Base-by-base conservation (phyloP, 768 basidiomycete genomes). In the Termitomyces sp. region DNA sequence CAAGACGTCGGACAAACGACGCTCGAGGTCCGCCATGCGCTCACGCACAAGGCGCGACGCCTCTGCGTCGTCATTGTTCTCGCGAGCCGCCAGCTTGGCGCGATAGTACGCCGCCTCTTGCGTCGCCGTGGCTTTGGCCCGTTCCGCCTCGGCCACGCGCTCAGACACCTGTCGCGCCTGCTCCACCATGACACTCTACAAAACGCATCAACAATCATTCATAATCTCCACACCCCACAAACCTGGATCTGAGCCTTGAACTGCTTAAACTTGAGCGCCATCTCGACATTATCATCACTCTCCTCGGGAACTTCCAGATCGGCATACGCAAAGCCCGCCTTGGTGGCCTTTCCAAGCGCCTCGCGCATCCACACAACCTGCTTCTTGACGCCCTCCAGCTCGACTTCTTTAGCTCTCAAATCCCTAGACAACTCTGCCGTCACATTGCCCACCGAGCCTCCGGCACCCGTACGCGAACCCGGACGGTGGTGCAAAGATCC, bases 21-120 rank as follows among this genome's bases (percentile, higher is more conserved):
- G 78, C 69, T 96, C 94, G 37, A 96, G 80, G 39, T 90, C 86
- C 18, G 77, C 67, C 20, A 86, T 72, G 37, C 94, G 90, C 51
- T 93, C 89, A 12, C 86, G 84, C 62, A 97, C 94, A 6, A 95
- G 68, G 29, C 85, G 85, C 33, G 77, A 73, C 2, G 85, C 66
- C 34, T 96, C 94, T 6, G 73, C 67, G 10, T 86, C 81, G 18
- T 84, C 81, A 45, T 81, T 78, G 1, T 81, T 73, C 69, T 98
- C 97, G 51, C 92, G 73, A 0, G 96, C 94, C 3, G 86, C 81
- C n/a, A 96, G 76, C 73, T 98, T 98, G 48, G 95, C 92, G 51
- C 95, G 92, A 69, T 94, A 97, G 74, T 90, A 98, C 1, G 94
- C 92, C 2, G 95, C 90, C 72, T 99, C 97, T 71, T 98, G 92